phyloP scores from a whole-genome alignment of 805 yeast species.

The Hanseniaspora clermontiae region DNA sequence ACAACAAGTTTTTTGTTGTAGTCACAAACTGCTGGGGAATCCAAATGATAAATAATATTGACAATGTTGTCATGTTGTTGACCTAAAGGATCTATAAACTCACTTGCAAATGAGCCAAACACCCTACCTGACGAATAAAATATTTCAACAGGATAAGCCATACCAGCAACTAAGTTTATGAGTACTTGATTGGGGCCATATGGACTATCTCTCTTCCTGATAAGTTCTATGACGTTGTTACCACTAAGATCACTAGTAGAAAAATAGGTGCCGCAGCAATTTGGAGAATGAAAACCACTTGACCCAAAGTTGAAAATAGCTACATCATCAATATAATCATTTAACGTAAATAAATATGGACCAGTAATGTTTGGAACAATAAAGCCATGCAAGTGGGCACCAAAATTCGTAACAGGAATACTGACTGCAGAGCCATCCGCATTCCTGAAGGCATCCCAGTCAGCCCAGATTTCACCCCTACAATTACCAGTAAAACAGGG shows the following conservation, averaged over 20 bases:
- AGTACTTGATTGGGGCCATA: slow-evolving; percentile 3
- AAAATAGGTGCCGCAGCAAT: neutral
- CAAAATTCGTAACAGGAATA: neutral
- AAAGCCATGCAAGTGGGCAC: neutral
- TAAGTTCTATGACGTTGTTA: neutral
- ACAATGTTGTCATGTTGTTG: too few relatives aligned
- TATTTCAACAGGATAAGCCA: slow-evolving; percentile 24
- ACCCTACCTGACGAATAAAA: too few relatives aligned
- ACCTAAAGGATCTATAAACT: neutral
- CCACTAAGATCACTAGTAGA: neutral
- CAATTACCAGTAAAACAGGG: neutral
- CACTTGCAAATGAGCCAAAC: neutral
- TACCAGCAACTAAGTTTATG: slow-evolving; percentile 20
- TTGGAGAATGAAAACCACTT: neutral
- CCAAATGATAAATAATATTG: neutral
- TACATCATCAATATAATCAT: slow-evolving; percentile 4
- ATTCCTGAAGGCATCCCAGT: neutral
- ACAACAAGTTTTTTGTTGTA: neutral
- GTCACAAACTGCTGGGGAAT: neutral
- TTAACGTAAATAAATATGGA: neutral
- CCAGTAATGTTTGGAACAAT: slow-evolving; percentile 1
- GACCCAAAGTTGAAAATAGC: slow-evolving; percentile 1
- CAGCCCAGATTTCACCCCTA: neutral
- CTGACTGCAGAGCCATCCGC: neutral
- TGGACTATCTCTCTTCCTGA: neutral